Evolutionary conservation across 1,139 yeast genomes (phyloP), one percentile per base, ranked within the genome.

Genomic region (Yamadazyma diospyri): DNA sequence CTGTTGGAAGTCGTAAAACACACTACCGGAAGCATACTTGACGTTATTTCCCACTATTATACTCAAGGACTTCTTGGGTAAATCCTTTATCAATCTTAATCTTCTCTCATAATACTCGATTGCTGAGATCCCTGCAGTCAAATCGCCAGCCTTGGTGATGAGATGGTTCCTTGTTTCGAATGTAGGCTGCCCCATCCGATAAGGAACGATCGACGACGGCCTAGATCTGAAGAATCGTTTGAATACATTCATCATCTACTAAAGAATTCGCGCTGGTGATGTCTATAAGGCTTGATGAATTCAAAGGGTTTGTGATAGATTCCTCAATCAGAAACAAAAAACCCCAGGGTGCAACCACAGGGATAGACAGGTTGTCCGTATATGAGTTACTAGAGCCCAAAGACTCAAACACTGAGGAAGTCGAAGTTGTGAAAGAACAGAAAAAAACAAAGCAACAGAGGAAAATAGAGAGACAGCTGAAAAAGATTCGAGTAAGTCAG

Each of bases 1-100:
- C 57, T 92, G 99, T 50, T 89, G 94, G 53, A 94, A 94, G 33
- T 82, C 84, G 52, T 88, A 78, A 49, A 92, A 92, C 1, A 92
- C 98, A 9, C 92, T 77, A 1, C 95, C 95, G 0, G 96, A 80
- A 10, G 95, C 86, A 57, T 67, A 86, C 52, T 86, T 82, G 6
- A 81, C 67, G 24, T 72, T 68, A 47, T 77, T 75, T 0, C 97
- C 95, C 2, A 83, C 76, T 4, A 89, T 55, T 24, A 92, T 76
- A 1, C 89, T 89, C 25, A 85, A 58, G 6, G 94, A 79, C 16
- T 72, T 70, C 4, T 73, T 64, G 1, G 89, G 85, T 42, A 94
- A 55, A 25, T 64, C 54, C 24, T 65, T 61, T 1, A 83, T 74
- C 4, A 92, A 59, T 22, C 61, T 57, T 10, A 72, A 50, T 33